Base-by-base conservation (phyloP, 2,329 filamentous ascomycete species). In the Orbilia oligospora region DNA sequence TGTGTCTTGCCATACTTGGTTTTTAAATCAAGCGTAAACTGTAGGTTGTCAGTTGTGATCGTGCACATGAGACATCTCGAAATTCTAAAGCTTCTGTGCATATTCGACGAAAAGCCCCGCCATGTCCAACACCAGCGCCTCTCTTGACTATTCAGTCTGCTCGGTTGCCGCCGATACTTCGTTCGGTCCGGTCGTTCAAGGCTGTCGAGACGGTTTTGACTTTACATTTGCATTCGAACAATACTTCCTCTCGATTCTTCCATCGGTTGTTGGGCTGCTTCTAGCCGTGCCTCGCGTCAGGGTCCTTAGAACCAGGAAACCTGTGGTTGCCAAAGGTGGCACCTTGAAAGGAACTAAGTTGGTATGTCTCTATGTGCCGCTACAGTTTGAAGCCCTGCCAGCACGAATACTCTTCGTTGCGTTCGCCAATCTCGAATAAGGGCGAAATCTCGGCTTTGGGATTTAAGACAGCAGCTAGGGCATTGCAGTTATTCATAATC, bases 161-260 rank as follows among this genome's bases (percentile, higher is more conserved):
- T 58, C 71, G 38, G 9, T 24, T 4, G 46, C 30, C 20, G 33
- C 55, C 10, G 71, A 75, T 16, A 46, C 71, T 12, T 53, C 64
- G 5, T 75, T 75, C 16, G 71, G 71, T 5, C 71, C 71, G 6
- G 24, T 69, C 14, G 22, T 75, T n/a, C 53, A 53, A 30, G 71
- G 64, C 22, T 75, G 71, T 30, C 71, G 66, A 14, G 58, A 67
- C 5, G 46, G 48, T n/a, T 76, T 76, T 27, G 72, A 76, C 38
- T 76, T 76, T 58, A 76, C 72, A 1, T 66, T 76, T 10, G 67
- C 72, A 5, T 76, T 76, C 30, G 72, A 76, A 36, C 55, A 65
- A 20, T 76, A 76, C n/a, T 66, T 76, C 38, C 71, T 76, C 44
- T 20, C 49, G 12, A 68, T 68, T 22, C 38, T 41, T 16, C 72